phyloP scores from a whole-genome alignment of 2,329 filamentous ascomycete species.

The Colletotrichum acutatum region DNA sequence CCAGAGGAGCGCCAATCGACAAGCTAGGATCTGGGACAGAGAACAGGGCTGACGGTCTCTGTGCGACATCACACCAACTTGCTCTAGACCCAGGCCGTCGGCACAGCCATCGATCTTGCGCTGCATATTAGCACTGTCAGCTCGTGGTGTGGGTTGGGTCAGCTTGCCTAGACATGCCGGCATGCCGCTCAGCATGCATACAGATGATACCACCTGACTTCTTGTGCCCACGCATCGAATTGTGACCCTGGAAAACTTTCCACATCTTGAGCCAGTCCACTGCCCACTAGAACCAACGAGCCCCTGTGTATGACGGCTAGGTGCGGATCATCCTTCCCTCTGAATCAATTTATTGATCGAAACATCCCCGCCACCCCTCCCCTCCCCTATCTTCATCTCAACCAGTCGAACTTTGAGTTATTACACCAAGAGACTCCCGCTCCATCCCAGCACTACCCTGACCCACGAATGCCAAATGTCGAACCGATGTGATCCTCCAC shows the following conservation, averaged over 20 bases:
- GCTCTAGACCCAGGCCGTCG: slow-evolving; percentile 22
- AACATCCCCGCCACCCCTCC: neutral
- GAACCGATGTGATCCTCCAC: neutral
- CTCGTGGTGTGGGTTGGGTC: slow-evolving; percentile 12
- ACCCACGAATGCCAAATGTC: slow-evolving; percentile 27
- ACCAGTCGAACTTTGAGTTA: neutral
- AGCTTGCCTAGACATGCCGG: neutral
- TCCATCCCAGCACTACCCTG: neutral
- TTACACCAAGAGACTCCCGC: neutral
- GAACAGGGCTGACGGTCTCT: slow-evolving; percentile 31
- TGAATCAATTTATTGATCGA: slow-evolving; percentile 7
- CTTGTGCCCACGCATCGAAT: neutral
- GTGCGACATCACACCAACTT: neutral
- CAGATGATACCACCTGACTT: neutral
- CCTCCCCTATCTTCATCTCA: neutral
- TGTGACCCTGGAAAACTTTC: neutral
- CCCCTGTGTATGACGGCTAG: neutral
- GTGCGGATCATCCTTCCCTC: neutral
- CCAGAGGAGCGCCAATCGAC: slow-evolving; percentile 19
- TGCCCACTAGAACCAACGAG: neutral
- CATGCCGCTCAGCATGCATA: neutral
- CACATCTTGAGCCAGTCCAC: neutral
- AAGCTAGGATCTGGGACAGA: slow-evolving; percentile 1
- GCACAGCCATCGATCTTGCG: slow-evolving; percentile 23
- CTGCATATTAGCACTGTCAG: slow-evolving; percentile 14